These are phyloP conservation scores for Westerdykella ornata DNA, from an alignment of 2,329 filamentous ascomycete species.

Conservation along the genomic window DNA sequence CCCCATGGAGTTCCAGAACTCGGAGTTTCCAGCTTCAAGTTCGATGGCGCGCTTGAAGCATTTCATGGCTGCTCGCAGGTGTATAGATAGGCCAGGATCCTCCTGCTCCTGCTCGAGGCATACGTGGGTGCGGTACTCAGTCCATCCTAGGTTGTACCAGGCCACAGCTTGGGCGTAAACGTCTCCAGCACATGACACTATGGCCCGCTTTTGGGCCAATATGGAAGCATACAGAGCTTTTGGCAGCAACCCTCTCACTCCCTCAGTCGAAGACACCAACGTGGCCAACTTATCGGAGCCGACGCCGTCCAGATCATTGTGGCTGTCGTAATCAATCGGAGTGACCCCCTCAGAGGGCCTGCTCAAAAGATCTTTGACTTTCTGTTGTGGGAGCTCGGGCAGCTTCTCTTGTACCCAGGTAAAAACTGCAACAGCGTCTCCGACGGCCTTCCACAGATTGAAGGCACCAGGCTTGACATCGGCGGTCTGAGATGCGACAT, in stretches of 20 bases:
- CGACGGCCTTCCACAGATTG: slow-evolving; percentile 91
- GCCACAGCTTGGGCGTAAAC: slow-evolving; percentile 87
- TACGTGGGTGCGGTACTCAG: slow-evolving; percentile 73
- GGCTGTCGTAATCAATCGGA: slow-evolving; percentile 49
- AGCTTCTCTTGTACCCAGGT: slow-evolving; percentile 66
- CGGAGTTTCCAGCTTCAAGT: slow-evolving; percentile 83
- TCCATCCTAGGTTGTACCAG: slow-evolving; percentile 95
- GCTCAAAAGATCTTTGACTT: slow-evolving; percentile 55
- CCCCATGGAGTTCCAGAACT: slow-evolving; percentile 96
- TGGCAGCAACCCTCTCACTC: slow-evolving; percentile 36
- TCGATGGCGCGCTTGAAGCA: slow-evolving; percentile 97
- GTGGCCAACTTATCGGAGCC: slow-evolving; percentile 36
- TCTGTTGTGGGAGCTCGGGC: slow-evolving; percentile 54
- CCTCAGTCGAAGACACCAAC: slow-evolving; percentile 14
- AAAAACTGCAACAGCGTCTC: slow-evolving; percentile 81
- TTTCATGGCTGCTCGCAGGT: slow-evolving; percentile 72
- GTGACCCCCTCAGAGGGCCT: slow-evolving; percentile 38
- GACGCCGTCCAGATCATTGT: slow-evolving; percentile 64
- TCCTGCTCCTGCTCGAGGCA: slow-evolving; percentile 48
- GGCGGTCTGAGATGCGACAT: slow-evolving; percentile 58
- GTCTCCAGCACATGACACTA: slow-evolving; percentile 66
- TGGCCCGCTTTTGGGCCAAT: slow-evolving; percentile 78
- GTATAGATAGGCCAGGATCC: slow-evolving; percentile 51
- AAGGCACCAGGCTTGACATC: slow-evolving; percentile 63
- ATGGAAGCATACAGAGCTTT: slow-evolving; percentile 65